Conservation (phyloP, 768 basidiomycete species). For the Trametes sanguinea region DNA sequence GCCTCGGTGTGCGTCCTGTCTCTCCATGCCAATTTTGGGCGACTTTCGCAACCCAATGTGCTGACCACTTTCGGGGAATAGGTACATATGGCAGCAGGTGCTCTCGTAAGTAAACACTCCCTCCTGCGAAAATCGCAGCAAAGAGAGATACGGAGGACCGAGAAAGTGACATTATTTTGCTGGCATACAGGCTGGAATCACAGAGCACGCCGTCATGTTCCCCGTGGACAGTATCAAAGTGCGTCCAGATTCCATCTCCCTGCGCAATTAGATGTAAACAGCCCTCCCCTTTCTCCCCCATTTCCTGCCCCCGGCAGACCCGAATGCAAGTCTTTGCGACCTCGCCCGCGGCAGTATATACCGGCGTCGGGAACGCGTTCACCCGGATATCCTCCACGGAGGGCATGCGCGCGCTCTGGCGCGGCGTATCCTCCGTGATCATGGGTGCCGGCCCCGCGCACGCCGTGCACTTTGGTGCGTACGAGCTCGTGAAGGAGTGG, state of each 20-base stretch:
- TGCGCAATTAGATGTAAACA: neutral
- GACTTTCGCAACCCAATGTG: neutral
- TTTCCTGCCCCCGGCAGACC: conserved; percentile 56
- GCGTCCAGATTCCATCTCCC: conserved; percentile 29
- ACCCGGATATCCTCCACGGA: conserved; percentile 93
- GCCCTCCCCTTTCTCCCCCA: neutral
- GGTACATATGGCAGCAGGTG: conserved; percentile 98
- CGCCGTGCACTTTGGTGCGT: conserved; percentile 94
- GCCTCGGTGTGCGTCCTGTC: conserved; percentile 59
- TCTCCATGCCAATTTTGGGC: neutral
- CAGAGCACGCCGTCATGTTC: conserved; percentile 99
- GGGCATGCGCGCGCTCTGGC: conserved; percentile 88
- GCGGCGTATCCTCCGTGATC: conserved; percentile 94
- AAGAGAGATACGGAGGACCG: neutral
- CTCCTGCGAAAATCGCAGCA: conserved; percentile 16
- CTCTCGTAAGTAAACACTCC: conserved; percentile 61
- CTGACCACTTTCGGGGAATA: conserved; percentile 33
- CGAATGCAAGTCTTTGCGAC: conserved; percentile 98
- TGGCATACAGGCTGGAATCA: conserved; percentile 83
- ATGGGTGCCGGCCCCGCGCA: conserved; percentile 97
- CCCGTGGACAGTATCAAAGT: conserved; percentile 99
- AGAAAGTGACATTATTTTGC: conserved; percentile 8
- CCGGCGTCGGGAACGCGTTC: conserved; percentile 88
- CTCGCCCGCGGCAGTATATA: conserved; percentile 83
- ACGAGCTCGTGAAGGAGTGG: conserved; percentile 93